A percentile compares a stretch with the other conserved stretches of the same genome.
phyloP scores from a whole-genome alignment of 1,284 basidiomycete genomes.

The Golubevia pallescens region DNA sequence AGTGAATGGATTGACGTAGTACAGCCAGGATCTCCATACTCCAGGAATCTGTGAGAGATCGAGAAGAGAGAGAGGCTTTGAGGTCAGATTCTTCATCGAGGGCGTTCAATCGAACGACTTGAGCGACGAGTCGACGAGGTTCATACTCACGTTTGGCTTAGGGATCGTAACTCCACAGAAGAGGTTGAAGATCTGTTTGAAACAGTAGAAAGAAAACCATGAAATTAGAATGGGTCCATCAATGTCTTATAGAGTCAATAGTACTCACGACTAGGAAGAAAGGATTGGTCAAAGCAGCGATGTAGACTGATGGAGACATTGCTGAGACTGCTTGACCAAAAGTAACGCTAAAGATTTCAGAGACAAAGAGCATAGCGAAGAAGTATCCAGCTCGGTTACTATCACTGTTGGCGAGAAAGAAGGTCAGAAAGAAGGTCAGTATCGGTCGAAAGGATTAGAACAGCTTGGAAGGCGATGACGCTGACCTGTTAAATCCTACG shows the following conservation, averaged over 20 bases:
- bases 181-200: slow-evolving; percentile 24
- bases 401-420: slow-evolving; percentile 60
- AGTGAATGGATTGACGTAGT: too few species aligned
- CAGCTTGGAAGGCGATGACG: too few species aligned
- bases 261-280: slow-evolving; percentile 73
- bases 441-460: too few species aligned
- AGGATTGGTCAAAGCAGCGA: slow-evolving; percentile 81
- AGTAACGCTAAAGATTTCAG: slow-evolving; percentile 70
- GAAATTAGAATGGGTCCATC: background rate
- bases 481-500: slow-evolving; percentile 19
- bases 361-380: slow-evolving; percentile 59
- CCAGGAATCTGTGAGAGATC: background rate
- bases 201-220: background rate
- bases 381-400: slow-evolving; percentile 70
- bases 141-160: slow-evolving; percentile 4
- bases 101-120: too few species aligned
- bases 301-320: slow-evolving; percentile 70
- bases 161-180: slow-evolving; percentile 76
- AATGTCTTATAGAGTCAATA: slow-evolving; percentile 49
- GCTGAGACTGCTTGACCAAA: slow-evolving; percentile 73
- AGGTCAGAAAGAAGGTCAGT: slow-evolving; percentile 49
- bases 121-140: too few species aligned
- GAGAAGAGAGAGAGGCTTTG: too few species aligned
- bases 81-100: too few species aligned
- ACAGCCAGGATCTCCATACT: background rate